Base-by-base conservation (phyloP, 2,329 filamentous ascomycete genomes). In the Penicillium polonicum region DNA sequence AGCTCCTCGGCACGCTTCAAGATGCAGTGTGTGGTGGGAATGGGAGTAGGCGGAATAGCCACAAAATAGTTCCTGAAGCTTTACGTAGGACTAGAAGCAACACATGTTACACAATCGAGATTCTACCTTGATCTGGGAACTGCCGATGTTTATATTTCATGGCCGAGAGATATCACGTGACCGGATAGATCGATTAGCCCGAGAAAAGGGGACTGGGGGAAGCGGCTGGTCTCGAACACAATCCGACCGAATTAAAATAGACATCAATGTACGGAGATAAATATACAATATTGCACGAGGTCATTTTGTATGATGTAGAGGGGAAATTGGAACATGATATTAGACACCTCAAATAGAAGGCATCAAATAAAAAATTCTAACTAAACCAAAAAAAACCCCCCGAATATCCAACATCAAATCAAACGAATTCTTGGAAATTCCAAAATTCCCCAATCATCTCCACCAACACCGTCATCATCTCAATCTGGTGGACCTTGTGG, bases 151-250 rank as follows among this genome's bases (percentile, higher is more conserved):
- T 31, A 41, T 42, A 46, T 46, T 27, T 21, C 23, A 29, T 27
- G n/a, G 23, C 5, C 29, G 4, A 0, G 5, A 7, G 1, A 0
- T 2, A 44, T 58, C 55, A 58, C 55, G 51, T 58, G 55, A 55
- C 38, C 55, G 55, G 50, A 43, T 54, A 39, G 50, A 44, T 48
- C 4, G 12, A 55, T 58, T 56, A 33, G 23, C 23, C 55, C 55
- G 50, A 54, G 43, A 23, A 33, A 45, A 27, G 29, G 9, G 9
- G 29, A 44, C 13, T 12, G 12, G 13, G 8, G 13, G 13, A 5
- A 33, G 31, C 17, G 35, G 9, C 35, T 21, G 19, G 39, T 56
- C 41, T 52, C 19, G 41, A 52, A 56, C 54, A 45, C 19, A 56
- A 52, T 45, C 4, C 31, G 29, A 5, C 53, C 29, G n/a, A 23